Base-by-base conservation (phyloP, 352 stramenopile genomes). In the Peronospora tabacina region DNA sequence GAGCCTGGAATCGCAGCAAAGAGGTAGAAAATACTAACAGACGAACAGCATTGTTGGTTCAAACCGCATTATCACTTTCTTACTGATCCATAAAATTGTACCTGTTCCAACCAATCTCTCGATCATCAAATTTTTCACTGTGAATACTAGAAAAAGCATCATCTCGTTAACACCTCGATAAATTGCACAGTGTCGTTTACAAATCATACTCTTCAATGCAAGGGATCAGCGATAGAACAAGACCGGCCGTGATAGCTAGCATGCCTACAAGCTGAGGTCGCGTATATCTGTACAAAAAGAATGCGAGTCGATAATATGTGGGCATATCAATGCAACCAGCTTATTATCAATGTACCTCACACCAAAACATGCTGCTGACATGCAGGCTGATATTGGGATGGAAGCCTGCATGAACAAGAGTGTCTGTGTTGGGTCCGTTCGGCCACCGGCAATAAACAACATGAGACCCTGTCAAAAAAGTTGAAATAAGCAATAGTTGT, bases 361-460 rank as follows among this genome's bases (percentile, higher is more conserved):
- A 9, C 72, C 68, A 15, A 85, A 88, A 34, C 82, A 41, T 7
- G 72, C 24, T 10, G 59, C 60, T 10, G 73, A 90, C 22, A 87
- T 62, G 33, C 70, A 82, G 7, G 63, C 63, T n/a, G 76, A 87
- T 11, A 89, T 28, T 0, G 83, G 83, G 9, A 94, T 75, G 7
- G 79, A 87, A 19, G 81, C 83, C 52, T 94, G 83, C 75, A 94
- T 76, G 49, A 94, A 82, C 20, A 92, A 56, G 10, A 94, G 63
- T 20, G 83, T 94, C 41, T 90, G 76, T 26, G 81, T 83, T n/a
- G 83, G 80, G 38, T 87, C 78, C 24, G 79, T 94, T 44, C 80
- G 75, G 3, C 83, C 83, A 7, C 81, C 83, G 2, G 83, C 76
- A 51, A 94, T 74, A 59, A 90, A 94, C 39, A 94, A 56, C 48